phyloP scores from a whole-genome alignment of 306 rosid genomes.

The Castanospermum australe region DNA sequence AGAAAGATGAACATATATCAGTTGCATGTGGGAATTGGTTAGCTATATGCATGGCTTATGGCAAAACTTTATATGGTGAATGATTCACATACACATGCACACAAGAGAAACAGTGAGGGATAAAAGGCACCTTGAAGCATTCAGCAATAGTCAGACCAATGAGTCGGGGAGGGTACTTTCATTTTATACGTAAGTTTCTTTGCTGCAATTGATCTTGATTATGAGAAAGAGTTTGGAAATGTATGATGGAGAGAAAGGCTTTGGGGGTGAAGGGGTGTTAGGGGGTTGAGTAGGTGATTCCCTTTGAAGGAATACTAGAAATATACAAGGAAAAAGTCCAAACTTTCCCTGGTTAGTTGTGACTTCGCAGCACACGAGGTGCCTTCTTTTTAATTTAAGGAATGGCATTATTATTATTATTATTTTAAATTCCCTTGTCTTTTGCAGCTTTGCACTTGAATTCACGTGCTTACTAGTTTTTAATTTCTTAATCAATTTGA shows the following conservation, averaged over 20 bases:
- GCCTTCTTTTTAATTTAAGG: constrained; percentile 23
- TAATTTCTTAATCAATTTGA: neutral
- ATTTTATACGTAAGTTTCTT: neutral
- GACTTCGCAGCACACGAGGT: constrained; percentile 33
- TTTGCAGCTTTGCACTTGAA: neutral
- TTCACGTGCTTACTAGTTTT: constrained; percentile 9
- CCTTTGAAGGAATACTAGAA: constrained; percentile 37
- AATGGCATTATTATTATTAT: neutral
- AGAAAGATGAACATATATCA: neutral
- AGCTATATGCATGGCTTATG: neutral
- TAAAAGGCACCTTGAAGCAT: neutral
- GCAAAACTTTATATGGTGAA: neutral
- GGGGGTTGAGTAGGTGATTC: neutral
- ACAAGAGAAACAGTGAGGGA: neutral
- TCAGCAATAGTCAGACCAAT: neutral
- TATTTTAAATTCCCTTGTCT: neutral
- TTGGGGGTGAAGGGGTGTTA: neutral
- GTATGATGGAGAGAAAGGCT: neutral
- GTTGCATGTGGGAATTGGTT: neutral
- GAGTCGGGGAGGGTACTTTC: neutral
- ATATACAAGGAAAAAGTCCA: neutral
- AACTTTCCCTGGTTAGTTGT: constrained; percentile 25
- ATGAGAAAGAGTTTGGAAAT: neutral
- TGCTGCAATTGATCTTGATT: neutral
- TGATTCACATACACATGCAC: neutral